These are phyloP conservation scores for Erigeron philadelphicus DNA, from an alignment of 140 eudicot species.

Conservation along the genomic window DNA sequence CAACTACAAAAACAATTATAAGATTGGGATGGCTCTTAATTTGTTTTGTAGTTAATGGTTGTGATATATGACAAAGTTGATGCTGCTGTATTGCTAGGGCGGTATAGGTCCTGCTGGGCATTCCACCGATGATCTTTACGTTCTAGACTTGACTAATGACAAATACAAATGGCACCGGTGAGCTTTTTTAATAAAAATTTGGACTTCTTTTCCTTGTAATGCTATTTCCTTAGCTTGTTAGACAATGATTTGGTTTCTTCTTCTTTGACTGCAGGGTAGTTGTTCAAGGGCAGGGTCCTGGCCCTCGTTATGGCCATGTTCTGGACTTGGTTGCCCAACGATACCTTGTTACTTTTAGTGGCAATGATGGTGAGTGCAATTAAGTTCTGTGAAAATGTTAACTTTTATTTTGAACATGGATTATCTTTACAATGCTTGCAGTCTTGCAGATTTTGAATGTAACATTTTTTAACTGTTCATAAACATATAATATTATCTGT, in stretches of 20 bases:
- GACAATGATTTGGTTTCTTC: slow-evolving; percentile 20
- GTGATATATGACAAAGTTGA: slow-evolving; percentile 21
- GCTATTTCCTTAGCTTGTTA: neutral
- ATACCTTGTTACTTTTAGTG: slow-evolving; percentile 72
- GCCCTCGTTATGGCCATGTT: slow-evolving; percentile 93
- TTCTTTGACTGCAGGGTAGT: slow-evolving; percentile 51
- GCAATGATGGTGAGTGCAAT: slow-evolving; percentile 74
- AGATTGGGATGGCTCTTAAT: neutral
- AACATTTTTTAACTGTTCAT: neutral
- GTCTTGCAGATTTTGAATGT: neutral
- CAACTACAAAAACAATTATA: neutral
- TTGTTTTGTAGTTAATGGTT: slow-evolving; percentile 10
- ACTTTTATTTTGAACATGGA: no score
- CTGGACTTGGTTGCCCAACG: slow-evolving; percentile 86
- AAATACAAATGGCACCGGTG: slow-evolving; percentile 88
- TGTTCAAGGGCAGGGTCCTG: slow-evolving; percentile 92
- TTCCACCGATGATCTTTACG: slow-evolving; percentile 79
- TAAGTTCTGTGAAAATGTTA: no score
- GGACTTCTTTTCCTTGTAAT: neutral
- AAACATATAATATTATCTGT: slow-evolving; percentile 14
- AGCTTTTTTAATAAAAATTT: slow-evolving; percentile 4
- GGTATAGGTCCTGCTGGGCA: slow-evolving; percentile 94
- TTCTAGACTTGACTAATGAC: slow-evolving; percentile 74
- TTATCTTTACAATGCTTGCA: no score
- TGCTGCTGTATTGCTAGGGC: slow-evolving; percentile 55